Evolutionary conservation across 169 alveolate species (phyloP).

Genomic region (Plasmodium coatneyi): DNA sequence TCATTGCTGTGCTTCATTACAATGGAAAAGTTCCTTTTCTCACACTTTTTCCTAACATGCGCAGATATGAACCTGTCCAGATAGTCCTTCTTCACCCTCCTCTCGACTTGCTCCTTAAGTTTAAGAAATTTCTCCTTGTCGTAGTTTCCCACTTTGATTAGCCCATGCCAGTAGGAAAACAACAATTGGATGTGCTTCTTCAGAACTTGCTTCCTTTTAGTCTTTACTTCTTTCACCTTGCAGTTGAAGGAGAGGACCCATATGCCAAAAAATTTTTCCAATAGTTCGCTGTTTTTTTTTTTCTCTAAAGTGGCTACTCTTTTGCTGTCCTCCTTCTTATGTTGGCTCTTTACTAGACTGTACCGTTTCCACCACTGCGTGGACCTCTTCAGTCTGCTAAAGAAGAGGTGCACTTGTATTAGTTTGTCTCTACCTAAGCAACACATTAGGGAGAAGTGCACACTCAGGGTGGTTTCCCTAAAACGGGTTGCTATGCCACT

Average conservation of each 20-base stretch:
- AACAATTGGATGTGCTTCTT: conserved; percentile 42
- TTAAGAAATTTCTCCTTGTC: conserved; percentile 19
- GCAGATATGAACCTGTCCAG: background rate
- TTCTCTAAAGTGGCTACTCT: conserved; percentile 1
- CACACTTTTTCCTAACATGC: conserved; percentile 4
- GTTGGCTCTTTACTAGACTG: background rate
- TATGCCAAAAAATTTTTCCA: conserved; percentile 47
- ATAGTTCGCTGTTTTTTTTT: background rate
- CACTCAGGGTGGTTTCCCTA: background rate
- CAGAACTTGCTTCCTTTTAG: conserved; percentile 24
- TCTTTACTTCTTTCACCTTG: conserved; percentile 45
- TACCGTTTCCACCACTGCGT: conserved; percentile 18
- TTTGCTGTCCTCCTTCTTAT: background rate
- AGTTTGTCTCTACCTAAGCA: background rate
- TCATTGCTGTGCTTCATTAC: conserved; percentile 24
- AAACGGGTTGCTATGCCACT: conserved; percentile 3
- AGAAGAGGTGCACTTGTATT: conserved; percentile 31
- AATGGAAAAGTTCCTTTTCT: background rate
- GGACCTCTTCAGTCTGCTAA: conserved; percentile 19
- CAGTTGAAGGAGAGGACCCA: conserved; percentile 31
- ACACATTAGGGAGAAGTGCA: conserved; percentile 10
- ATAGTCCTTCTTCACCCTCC: background rate
- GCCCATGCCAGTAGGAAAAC: conserved; percentile 53
- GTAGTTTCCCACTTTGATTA: conserved; percentile 20
- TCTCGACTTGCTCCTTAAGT: background rate